phyloP scores from a whole-genome alignment of 495 filamentous ascomycete species.

The Cercophora scortea region DNA sequence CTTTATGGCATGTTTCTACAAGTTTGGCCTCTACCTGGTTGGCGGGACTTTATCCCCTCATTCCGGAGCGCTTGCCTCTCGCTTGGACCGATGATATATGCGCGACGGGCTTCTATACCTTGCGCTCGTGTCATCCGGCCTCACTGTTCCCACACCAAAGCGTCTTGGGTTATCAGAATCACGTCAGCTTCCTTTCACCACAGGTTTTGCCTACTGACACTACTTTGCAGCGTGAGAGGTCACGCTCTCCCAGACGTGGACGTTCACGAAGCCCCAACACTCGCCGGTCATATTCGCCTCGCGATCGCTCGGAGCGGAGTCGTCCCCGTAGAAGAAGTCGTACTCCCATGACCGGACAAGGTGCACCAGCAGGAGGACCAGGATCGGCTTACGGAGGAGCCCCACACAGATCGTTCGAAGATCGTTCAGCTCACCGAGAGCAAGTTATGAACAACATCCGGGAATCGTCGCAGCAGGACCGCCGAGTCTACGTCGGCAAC shows the following conservation, averaged over 20 bases:
- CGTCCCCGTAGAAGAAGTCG: conserved; percentile 60
- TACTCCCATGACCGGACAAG: conserved; percentile 77
- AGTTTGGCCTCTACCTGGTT: too few relatives aligned
- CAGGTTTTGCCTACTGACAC: conserved; percentile 27
- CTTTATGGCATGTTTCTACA: too few relatives aligned
- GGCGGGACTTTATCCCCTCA: too few relatives aligned
- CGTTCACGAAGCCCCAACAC: conserved; percentile 44
- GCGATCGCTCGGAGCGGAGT: conserved; percentile 77
- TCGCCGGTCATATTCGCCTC: conserved; percentile 88
- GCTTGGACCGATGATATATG: too few relatives aligned
- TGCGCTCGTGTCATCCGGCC: too few relatives aligned
- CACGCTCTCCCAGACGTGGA: conserved; percentile 84
- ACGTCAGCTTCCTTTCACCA: too few relatives aligned
- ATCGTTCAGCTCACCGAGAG: conserved; percentile 78
- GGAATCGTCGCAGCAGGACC: conserved; percentile 95
- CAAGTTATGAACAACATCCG: conserved; percentile 91
- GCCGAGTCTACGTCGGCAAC: conserved; percentile 98
- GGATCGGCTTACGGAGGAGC: conserved; percentile 51
- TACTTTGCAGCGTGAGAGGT: conserved; percentile 76
- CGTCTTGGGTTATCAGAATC: too few relatives aligned
- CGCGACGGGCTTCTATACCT: too few relatives aligned
- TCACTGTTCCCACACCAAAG: too few relatives aligned
- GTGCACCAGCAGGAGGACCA: conserved; percentile 56
- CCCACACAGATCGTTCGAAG: conserved; percentile 69
- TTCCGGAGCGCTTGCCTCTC: too few relatives aligned